Percentiles rank a stretch among this genome's conserved stretches.
These are phyloP conservation scores for Phytopythium ostracodes DNA, from an alignment of 352 stramenopile species.

Conservation along the genomic window DNA sequence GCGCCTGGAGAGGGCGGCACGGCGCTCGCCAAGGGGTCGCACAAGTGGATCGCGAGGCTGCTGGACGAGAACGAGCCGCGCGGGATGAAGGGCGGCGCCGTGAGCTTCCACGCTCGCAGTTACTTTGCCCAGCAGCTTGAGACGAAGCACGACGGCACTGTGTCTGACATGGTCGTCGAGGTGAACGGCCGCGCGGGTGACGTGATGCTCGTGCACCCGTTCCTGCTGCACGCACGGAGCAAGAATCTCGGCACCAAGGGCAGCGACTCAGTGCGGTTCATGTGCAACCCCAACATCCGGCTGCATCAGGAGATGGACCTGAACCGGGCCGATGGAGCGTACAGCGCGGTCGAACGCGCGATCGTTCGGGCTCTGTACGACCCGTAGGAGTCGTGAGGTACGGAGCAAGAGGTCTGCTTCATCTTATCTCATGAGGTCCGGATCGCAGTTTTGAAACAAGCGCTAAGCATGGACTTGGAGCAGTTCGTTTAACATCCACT, in stretches of 20 bases:
- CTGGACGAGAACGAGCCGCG: constrained; percentile 44
- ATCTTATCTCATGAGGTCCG: no score
- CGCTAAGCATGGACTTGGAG: no score
- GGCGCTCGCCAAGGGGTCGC: constrained; percentile 58
- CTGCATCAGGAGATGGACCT: constrained; percentile 48
- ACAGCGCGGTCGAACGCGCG: constrained; percentile 41
- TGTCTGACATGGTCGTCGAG: constrained; percentile 37
- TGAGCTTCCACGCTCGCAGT: constrained; percentile 39
- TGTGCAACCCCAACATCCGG: constrained; percentile 64
- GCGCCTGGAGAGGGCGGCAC: constrained; percentile 57
- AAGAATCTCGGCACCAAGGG: constrained; percentile 58
- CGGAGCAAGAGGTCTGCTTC: not conserved
- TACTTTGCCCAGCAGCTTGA: constrained; percentile 15
- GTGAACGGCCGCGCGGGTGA: constrained; percentile 65
- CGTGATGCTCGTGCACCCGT: constrained; percentile 77
- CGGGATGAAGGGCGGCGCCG: constrained; percentile 52
- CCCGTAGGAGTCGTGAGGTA: not conserved
- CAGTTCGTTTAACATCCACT: no score
- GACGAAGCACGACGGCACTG: not conserved
- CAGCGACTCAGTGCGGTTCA: constrained; percentile 57
- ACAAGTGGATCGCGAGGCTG: constrained; percentile 51
- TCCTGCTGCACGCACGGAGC: constrained; percentile 72
- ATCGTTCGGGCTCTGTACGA: constrained; percentile 25
- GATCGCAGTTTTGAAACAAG: no score
- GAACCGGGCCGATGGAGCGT: constrained; percentile 20